phyloP scores from a whole-genome alignment of 2,329 filamentous ascomycete species.

The Stemphylium lycopersici region DNA sequence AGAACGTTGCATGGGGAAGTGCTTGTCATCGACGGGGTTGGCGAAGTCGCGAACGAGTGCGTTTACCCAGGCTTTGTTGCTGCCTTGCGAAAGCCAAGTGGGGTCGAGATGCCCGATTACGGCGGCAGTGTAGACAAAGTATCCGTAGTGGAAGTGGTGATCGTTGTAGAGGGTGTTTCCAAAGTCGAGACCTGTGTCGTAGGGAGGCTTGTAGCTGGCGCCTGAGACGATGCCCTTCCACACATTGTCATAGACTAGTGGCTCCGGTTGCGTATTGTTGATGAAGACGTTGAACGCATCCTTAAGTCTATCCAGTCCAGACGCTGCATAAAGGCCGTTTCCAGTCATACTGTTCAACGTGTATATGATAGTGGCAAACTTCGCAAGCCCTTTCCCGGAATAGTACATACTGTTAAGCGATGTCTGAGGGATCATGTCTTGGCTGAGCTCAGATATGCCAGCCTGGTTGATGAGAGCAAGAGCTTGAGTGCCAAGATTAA shows the following conservation, averaged over 20 bases:
- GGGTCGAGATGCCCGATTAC: conserved; percentile 83
- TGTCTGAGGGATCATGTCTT: conserved; percentile 75
- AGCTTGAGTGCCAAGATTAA: conserved; percentile 54
- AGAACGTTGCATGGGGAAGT: conserved; percentile 72
- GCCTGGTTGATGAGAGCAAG: conserved; percentile 65
- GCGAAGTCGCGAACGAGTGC: conserved; percentile 81
- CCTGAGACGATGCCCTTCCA: conserved; percentile 88
- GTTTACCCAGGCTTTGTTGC: conserved; percentile 83
- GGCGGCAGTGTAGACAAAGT: conserved; percentile 87
- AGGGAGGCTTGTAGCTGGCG: conserved; percentile 62
- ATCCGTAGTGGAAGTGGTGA: conserved; percentile 74
- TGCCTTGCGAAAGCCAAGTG: conserved; percentile 66
- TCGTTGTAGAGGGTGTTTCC: conserved; percentile 86
- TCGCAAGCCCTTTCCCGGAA: conserved; percentile 65
- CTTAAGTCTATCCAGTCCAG: conserved; percentile 59
- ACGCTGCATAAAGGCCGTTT: conserved; percentile 61
- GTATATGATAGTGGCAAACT: conserved; percentile 55
- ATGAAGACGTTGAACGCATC: conserved; percentile 59
- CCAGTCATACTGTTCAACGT: conserved; percentile 63
- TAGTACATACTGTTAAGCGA: conserved; percentile 94
- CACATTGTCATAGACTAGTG: conserved; percentile 62
- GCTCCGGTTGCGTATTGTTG: conserved; percentile 55
- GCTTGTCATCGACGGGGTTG: conserved; percentile 72
- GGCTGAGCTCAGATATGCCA: conserved; percentile 73
- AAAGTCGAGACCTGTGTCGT: conserved; percentile 72